phyloP scores from a whole-genome alignment of 371 early-diverging fungal species.

The Syncephalastrum sp. region DNA sequence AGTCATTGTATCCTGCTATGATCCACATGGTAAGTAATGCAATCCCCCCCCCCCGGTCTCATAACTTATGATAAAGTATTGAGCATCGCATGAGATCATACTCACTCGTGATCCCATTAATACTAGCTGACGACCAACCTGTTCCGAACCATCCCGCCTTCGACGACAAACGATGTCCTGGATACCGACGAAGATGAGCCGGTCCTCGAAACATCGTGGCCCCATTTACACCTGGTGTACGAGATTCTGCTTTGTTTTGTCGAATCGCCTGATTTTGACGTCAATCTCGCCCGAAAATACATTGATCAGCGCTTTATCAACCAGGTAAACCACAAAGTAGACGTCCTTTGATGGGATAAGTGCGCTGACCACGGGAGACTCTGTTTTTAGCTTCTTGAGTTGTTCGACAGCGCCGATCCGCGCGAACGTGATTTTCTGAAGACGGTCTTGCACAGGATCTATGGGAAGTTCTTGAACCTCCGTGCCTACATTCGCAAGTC shows the following conservation, averaged over 20 bases:
- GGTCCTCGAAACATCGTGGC: slow-evolving; percentile 93
- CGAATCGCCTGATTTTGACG: slow-evolving; percentile 94
- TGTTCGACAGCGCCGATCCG: slow-evolving; percentile 98
- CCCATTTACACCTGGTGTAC: slow-evolving; percentile 95
- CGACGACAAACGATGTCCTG: slow-evolving; percentile 76
- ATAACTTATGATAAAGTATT: no score
- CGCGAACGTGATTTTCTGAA: slow-evolving; percentile 97
- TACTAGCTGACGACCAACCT: slow-evolving; percentile 83
- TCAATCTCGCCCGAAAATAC: slow-evolving; percentile 69
- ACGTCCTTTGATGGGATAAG: background rate
- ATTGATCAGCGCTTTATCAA: slow-evolving; percentile 41
- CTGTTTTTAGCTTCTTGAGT: slow-evolving; percentile 72
- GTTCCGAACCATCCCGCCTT: slow-evolving; percentile 93
- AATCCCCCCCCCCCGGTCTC: background rate
- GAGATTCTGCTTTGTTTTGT: slow-evolving; percentile 95
- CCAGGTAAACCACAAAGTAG: slow-evolving; percentile 20
- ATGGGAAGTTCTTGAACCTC: slow-evolving; percentile 95
- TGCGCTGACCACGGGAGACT: background rate
- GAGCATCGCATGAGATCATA: no score
- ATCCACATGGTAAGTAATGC: slow-evolving; percentile 80
- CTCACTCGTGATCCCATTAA: no score
- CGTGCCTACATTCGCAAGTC: slow-evolving; percentile 94
- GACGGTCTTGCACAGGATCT: slow-evolving; percentile 95
- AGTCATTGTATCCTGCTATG: slow-evolving; percentile 87
- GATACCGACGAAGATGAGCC: slow-evolving; percentile 98